phyloP scores from a whole-genome alignment of 2,329 filamentous ascomycete species.

The Setomelanomma holmii region DNA sequence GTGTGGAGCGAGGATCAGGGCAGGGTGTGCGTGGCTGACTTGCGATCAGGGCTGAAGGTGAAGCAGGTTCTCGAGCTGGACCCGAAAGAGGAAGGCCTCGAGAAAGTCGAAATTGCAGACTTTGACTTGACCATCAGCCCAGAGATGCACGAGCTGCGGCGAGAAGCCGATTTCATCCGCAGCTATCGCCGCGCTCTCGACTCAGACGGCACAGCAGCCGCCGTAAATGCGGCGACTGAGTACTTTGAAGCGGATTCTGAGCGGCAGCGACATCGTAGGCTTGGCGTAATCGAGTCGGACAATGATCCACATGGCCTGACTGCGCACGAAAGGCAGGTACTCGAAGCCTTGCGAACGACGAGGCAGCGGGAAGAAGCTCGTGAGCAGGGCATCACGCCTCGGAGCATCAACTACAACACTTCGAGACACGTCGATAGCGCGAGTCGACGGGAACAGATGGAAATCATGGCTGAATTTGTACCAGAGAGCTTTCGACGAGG shows the following conservation, averaged over 20 bases:
- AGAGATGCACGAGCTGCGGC: constrained; percentile 57
- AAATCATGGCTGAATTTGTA: constrained; percentile 31
- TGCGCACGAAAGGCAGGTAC: constrained; percentile 53
- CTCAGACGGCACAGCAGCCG: constrained; percentile 46
- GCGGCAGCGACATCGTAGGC: constrained; percentile 38
- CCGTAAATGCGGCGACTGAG: constrained; percentile 51
- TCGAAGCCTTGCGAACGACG: constrained; percentile 54
- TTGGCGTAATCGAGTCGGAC: constrained; percentile 49
- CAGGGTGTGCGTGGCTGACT: constrained; percentile 75
- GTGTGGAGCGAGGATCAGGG: constrained; percentile 93
- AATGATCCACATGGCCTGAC: constrained; percentile 57
- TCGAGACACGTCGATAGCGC: constrained; percentile 26
- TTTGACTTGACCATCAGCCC: constrained; percentile 43
- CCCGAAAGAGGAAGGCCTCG: constrained; percentile 62
- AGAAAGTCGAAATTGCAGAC: constrained; percentile 65
- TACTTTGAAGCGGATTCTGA: constrained; percentile 52
- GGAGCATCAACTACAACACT: constrained; percentile 54
- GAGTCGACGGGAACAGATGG: constrained; percentile 28
- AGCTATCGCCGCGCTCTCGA: constrained; percentile 51
- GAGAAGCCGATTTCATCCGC: constrained; percentile 53
- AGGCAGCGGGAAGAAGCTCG: constrained; percentile 53
- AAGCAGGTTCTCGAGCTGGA: constrained; percentile 74
- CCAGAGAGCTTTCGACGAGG: constrained; percentile 31
- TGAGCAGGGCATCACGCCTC: constrained; percentile 44
- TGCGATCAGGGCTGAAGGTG: constrained; percentile 70